Conservation (phyloP, 208 protist genomes). For the Leishmania gerbilli region DNA sequence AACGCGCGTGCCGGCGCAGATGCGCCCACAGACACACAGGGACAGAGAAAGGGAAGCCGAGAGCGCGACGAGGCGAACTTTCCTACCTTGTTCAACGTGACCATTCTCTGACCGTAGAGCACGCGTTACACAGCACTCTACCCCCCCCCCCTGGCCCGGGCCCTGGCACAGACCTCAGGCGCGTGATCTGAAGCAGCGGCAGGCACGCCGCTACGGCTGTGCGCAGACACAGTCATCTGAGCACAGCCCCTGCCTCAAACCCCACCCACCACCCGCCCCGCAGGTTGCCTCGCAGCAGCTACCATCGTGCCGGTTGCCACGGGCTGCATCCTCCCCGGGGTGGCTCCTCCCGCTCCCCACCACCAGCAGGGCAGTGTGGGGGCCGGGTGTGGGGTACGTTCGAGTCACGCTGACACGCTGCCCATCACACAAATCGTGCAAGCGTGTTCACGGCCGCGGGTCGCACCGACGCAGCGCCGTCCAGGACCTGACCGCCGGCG, state of each 20-base stretch:
- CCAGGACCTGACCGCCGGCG: not conserved
- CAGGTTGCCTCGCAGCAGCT: too few species aligned
- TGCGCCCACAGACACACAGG: not conserved
- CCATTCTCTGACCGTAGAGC: not conserved
- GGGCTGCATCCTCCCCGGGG: too few species aligned
- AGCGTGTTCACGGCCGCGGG: not conserved
- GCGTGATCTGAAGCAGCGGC: not conserved
- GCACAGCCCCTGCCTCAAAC: not conserved
- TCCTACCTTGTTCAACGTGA: not conserved
- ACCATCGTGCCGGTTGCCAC: too few species aligned
- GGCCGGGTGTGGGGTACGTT: not conserved
- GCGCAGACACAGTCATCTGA: not conserved
- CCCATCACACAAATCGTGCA: not conserved
- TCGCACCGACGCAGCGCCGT: not conserved
- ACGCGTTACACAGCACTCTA: not conserved
- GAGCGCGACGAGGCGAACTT: not conserved
- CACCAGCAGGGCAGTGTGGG: not conserved
- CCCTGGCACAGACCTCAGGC: not conserved
- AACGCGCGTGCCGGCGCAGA: not conserved
- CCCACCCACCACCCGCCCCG: not conserved
- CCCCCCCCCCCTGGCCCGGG: not conserved
- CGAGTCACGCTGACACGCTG: not conserved
- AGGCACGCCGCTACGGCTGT: not conserved
- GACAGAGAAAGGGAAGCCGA: not conserved
- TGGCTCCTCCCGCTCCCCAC: too few species aligned